These are phyloP conservation scores for Erythrobasidium hasegawianum DNA, from an alignment of 1,284 basidiomycete genomes.

Conservation along the genomic window DNA sequence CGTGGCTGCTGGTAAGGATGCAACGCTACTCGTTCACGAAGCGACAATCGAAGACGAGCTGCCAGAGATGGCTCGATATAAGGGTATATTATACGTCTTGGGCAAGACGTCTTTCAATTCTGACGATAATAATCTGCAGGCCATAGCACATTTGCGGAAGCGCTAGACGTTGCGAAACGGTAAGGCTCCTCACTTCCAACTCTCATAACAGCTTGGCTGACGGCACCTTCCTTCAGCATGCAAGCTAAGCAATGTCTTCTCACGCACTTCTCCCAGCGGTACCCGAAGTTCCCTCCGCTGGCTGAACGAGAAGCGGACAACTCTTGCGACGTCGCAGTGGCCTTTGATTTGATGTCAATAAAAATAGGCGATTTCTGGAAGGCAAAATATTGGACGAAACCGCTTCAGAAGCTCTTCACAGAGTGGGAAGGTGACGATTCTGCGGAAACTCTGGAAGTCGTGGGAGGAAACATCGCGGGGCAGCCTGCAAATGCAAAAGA, in stretches of 20 bases:
- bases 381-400: conserved; percentile 65
- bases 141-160: conserved; percentile 86
- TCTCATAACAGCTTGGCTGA: conserved; percentile 3
- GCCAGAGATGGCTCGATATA: conserved; percentile 61
- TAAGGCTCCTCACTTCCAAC: conserved; percentile 47
- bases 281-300: conserved; percentile 70
- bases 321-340: conserved; percentile 60
- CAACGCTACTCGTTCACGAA: conserved; percentile 87
- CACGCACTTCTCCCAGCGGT: conserved; percentile 92
- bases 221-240: conserved; percentile 59
- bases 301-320: conserved; percentile 6
- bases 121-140: conserved; percentile 50
- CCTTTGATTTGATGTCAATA: conserved; percentile 74
- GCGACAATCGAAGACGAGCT: conserved; percentile 81
- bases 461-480: not conserved
- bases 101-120: not conserved
- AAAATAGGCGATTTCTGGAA: conserved; percentile 76
- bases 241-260: conserved; percentile 73
- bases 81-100: conserved; percentile 47
- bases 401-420: conserved; percentile 64
- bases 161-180: conserved; percentile 69
- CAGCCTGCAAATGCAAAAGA: not conserved
- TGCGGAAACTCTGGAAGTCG: not conserved
- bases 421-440: conserved; percentile 58
- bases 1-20: conserved; percentile 62